Base-by-base conservation (phyloP, 768 basidiomycete species). In the Tulasnella sp. region DNA sequence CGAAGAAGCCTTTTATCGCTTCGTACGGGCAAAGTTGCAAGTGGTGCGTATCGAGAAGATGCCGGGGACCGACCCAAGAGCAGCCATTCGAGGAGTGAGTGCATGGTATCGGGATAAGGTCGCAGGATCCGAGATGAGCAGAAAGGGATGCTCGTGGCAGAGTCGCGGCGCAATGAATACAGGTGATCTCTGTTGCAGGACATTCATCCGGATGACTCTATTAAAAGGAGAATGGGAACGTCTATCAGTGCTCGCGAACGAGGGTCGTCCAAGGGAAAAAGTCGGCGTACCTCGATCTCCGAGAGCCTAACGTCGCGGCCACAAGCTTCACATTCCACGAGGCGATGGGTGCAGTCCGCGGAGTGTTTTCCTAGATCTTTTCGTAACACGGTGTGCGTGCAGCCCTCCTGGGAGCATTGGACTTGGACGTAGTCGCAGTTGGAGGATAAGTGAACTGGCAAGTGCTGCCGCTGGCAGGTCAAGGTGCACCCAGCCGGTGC, bases 401-500 rank as follows among this genome's bases (percentile, higher is more conserved):
- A 92, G 44, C 84, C 83, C 20, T 81, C 83, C 78, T 87, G 86
- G 16, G 85, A 84, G 82, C 91, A 92, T 13, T 83, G 81, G 5
- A 90, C 86, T 78, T 88, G 84, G 74, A 87, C 85, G 82, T 87
- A 93, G 78, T 84, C 84, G 80, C 94, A 95, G 37, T 86, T 82
- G 7, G 90, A 89, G 77, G 86, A 87, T 78, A 93, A 83, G 82
- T 95, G 94, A 0, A 86, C 80, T 9, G 86, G 84, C n/a, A 93
- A 83, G 35, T 89, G 83, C 81, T 92, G 91, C 40, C 94, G 85
- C 82, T 95, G 91, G 78, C 88, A 90, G 3, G 87, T 89, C 83
- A 89, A 84, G 6, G 82, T 80, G 81, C 93, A 95, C 13, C 93
- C 93, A 1, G 86, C 85, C 20, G 82, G 79, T 32, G 86, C 86